Base-by-base conservation (phyloP, 139 green algal genomes). In the Ettlia oleoabundans region DNA sequence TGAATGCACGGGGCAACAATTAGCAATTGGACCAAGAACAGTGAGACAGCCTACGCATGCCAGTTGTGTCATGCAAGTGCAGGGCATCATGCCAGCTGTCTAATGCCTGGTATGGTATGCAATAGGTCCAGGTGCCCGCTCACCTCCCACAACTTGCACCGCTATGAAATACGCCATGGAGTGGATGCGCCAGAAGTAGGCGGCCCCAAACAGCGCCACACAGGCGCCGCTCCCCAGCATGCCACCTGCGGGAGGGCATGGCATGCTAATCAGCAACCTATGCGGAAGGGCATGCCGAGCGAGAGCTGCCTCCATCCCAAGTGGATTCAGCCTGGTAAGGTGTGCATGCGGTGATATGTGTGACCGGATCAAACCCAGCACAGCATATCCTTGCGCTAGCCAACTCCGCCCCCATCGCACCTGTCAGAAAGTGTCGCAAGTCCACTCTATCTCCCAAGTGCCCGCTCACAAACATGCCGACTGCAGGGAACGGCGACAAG, bases 391-490 rank as follows among this genome's bases (percentile, higher is more conserved):
- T 24, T 58, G 15, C 13, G 15, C 10, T 15, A 58, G 47, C 47
- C 47, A 58, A 58, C 47, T 15, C 47, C 47, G 10, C 47, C 47
- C 47, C 47, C 47, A 10, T 58, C 47, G 33, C 79, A 91, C 88
- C 92, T 1, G 93, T 91, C 3, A 99, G 87, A 83, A 98, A 99
- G 35, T 94, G 72, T 3, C 96, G 87, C 63, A 98, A 85, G 90
- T 99, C 92, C 62, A 96, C 83, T 0, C 90, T 77, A 85, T 99
- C 96, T 7, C 90, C 96, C 38, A 99, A 76, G 87, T 98, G 94
- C 2, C 96, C 96, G 15, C 91, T 89, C 43, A 96, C 91, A 82
- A 99, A 98, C 94, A 99, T 98, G 51, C 94, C 96, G 13, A 95
- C 61, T 77, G 84, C 78, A 41, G 37, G 33, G 18, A n/a, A n/a